Evolutionary conservation across 805 yeast species (phyloP), one percentile per base, ranked within the genome.

Genomic region (Naumovozyma baii): DNA sequence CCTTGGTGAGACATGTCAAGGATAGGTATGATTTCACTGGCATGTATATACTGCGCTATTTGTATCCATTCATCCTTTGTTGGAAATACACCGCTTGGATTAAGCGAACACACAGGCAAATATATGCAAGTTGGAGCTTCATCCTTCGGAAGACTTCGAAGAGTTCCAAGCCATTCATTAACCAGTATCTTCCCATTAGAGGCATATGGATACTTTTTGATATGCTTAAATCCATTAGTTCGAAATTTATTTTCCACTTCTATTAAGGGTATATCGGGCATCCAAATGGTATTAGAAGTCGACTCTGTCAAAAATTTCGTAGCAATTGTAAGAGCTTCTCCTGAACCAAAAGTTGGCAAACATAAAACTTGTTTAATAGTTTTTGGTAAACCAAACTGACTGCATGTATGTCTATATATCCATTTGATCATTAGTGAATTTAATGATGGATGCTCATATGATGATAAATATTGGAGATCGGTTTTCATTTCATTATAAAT

Each of bases 1-100:
- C 96, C 96, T 64, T 87, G 96, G 68, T 87, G 87, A 2, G 96
- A 96, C 77, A 81, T 78, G 66, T 87, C 96, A 46, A 87, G 74
- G 58, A 88, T 69, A 29, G 95, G 94, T 62, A 83, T 73, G 51
- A 83, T 73, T 37, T 70, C 66, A 57, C 74, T 74, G 37, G 67
- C 59, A 48, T 72, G 64, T 30, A 83, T 59, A 26, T 80, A 74
- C 35, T 78, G 75, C 53, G 82, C 68, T 32, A 88, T 83, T 59
- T 73, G 64, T 45, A 72, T 70, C 95, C 95, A 87, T 58, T 87
- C 86, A 46, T 76, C 83, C 17, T 66, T 62, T 13, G 84, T 76
- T 43, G 94, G 88, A 59, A 88, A 95, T 62, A 87, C 78, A 48
- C 96, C 96, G 17, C 96, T 87, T 39, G 96, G 96, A 68, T 88